phyloP scores from a whole-genome alignment of 2,329 filamentous ascomycete species.

The Hymenoscyphus infarciens region DNA sequence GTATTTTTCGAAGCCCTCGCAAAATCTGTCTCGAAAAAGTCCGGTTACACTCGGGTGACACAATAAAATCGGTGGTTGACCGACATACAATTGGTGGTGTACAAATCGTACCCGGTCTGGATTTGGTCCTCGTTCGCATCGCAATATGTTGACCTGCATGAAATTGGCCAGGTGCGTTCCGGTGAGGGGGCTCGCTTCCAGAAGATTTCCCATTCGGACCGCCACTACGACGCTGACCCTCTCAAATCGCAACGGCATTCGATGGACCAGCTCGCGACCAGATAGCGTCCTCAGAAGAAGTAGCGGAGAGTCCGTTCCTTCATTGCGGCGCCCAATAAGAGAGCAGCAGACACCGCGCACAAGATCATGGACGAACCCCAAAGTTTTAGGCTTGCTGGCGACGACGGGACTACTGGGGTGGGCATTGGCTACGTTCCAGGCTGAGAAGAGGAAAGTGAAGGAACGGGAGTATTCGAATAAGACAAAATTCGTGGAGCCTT shows the following conservation, averaged over 20 bases:
- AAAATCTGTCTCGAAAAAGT: background rate
- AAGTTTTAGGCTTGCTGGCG: slow-evolving; percentile 27
- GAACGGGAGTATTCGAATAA: slow-evolving; percentile 31
- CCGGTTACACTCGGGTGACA: background rate
- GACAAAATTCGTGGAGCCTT: slow-evolving; percentile 29
- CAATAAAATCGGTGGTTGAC: slow-evolving; percentile 1
- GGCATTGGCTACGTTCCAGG: slow-evolving; percentile 18
- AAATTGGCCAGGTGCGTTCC: slow-evolving; percentile 19
- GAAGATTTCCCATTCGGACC: slow-evolving; percentile 5
- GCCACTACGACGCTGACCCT: slow-evolving; percentile 2
- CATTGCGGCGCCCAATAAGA: background rate
- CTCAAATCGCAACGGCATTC: background rate
- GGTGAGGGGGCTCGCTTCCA: slow-evolving; percentile 19
- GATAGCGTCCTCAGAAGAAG: background rate
- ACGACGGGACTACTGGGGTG: slow-evolving; percentile 23
- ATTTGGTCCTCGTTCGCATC: background rate
- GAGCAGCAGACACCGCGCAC: background rate
- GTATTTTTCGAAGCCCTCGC: background rate
- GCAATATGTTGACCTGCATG: slow-evolving; percentile 20
- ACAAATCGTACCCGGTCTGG: background rate
- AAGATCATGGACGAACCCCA: slow-evolving; percentile 2
- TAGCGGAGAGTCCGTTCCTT: background rate
- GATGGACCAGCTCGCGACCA: slow-evolving; percentile 2
- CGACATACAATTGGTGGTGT: background rate
- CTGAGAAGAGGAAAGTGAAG: slow-evolving; percentile 14